A percentile compares a stretch with the other conserved stretches of the same genome.
Evolutionary conservation across 768 basidiomycete genomes (phyloP).

Genomic region (Termitomyces sp.): DNA sequence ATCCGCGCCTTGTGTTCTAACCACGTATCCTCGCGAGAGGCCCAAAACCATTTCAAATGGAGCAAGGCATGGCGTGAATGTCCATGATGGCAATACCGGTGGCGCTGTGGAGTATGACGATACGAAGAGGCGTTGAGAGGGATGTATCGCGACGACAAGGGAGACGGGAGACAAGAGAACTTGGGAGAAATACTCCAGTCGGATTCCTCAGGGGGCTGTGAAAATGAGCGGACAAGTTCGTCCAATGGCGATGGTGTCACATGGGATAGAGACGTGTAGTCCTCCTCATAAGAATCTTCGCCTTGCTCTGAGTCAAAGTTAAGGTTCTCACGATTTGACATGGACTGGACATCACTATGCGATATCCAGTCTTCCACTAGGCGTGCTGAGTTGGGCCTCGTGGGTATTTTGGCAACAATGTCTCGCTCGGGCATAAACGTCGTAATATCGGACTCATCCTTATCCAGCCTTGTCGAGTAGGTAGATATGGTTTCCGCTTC

Average conservation of each 20-base stretch:
- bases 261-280: slow-evolving; percentile 11
- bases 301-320: slow-evolving; percentile 19
- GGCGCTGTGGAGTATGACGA: slow-evolving; percentile 29
- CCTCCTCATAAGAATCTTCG: slow-evolving; percentile 19
- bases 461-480: neutral
- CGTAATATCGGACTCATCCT: slow-evolving; percentile 19
- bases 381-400: neutral
- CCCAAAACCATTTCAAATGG: slow-evolving; percentile 64
- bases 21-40: slow-evolving; percentile 50
- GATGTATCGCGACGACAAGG: slow-evolving; percentile 29
- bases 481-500: slow-evolving; percentile 6
- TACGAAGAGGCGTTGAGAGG: slow-evolving; percentile 9
- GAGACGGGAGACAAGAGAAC: slow-evolving; percentile 36
- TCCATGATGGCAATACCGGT: slow-evolving; percentile 53
- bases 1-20: slow-evolving; percentile 28
- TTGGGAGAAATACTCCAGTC: slow-evolving; percentile 23
- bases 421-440: slow-evolving; percentile 6
- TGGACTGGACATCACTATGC: slow-evolving; percentile 9
- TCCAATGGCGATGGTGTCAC: neutral
- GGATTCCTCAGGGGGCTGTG: slow-evolving; percentile 11
- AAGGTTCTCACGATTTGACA: slow-evolving; percentile 17
- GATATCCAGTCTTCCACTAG: slow-evolving; percentile 8
- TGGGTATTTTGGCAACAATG: neutral
- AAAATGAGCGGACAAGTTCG: slow-evolving; percentile 8
- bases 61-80: slow-evolving; percentile 58